Conservation (phyloP, 306 rosid genomes). For the Alnus rubra region DNA sequence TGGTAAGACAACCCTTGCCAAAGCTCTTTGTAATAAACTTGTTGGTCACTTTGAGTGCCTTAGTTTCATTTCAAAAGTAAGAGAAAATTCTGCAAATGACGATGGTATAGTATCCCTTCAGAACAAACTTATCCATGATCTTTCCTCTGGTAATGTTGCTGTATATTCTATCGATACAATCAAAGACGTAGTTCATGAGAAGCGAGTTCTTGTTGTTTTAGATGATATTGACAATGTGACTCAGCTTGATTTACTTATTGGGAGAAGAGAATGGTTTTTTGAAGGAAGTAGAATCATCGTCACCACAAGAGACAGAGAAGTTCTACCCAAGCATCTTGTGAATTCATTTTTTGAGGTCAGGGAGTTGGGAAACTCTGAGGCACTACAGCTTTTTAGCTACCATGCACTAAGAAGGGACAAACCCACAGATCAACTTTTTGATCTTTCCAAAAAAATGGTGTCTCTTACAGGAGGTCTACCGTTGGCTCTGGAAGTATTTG, state of each 20-base stretch:
- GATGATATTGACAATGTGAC: conserved; percentile 50
- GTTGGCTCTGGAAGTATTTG: conserved; percentile 71
- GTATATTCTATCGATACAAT: conserved; percentile 26
- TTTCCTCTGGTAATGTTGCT: conserved; percentile 7
- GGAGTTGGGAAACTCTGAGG: conserved; percentile 28
- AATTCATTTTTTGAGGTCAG: conserved; percentile 37
- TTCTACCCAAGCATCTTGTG: conserved; percentile 26
- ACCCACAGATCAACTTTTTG: conserved; percentile 21
- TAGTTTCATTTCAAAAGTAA: conserved; percentile 46
- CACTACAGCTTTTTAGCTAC: conserved; percentile 44
- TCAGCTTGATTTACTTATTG: conserved; percentile 34
- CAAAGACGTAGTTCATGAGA: conserved; percentile 13
- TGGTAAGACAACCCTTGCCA: conserved; percentile 66
- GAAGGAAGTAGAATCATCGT: conserved; percentile 53
- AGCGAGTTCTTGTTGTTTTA: conserved; percentile 48
- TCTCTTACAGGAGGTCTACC: conserved; percentile 57
- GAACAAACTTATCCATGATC: conserved; percentile 18
- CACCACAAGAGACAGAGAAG: conserved; percentile 48
- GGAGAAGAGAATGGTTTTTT: conserved; percentile 37
- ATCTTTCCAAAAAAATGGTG: conserved; percentile 47
- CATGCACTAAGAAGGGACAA: conserved; percentile 49
- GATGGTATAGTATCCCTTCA: conserved; percentile 43
- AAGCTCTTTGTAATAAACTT: conserved; percentile 45
- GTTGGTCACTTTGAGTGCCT: conserved; percentile 32
- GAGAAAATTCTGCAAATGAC: conserved; percentile 25